These are phyloP conservation scores for Syncephalastrum sp. DNA, from an alignment of 371 early-diverging fungal genomes.

Conservation along the genomic window DNA sequence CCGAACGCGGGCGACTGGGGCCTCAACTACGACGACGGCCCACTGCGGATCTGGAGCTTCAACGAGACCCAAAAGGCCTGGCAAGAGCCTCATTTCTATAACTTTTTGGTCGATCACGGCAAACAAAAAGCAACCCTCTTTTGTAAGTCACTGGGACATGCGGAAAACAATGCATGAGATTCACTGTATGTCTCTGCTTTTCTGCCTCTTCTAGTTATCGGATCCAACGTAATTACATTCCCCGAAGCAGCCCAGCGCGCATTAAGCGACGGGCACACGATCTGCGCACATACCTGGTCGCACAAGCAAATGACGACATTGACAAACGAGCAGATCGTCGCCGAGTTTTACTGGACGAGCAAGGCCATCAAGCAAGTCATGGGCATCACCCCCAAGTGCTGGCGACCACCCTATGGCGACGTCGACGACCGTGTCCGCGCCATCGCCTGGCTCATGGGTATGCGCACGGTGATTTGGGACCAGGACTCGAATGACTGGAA, in stretches of 20 bases:
- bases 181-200: no score
- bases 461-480: constrained; percentile 42
- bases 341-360: constrained; percentile 56
- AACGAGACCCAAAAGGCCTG: constrained; percentile 15
- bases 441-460: constrained; percentile 53
- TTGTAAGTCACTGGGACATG: constrained; percentile 13
- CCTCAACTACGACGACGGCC: constrained; percentile 35
- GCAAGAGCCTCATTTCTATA: constrained; percentile 43
- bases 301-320: constrained; percentile 58
- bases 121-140: constrained; percentile 35
- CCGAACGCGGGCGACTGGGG: constrained; percentile 30
- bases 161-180: no score
- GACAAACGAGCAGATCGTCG: constrained; percentile 54
- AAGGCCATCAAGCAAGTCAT: constrained; percentile 53
- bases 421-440: constrained; percentile 56
- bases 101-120: constrained; percentile 26
- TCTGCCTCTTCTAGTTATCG: constrained; percentile 19
- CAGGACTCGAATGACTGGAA: constrained; percentile 41
- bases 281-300: constrained; percentile 57
- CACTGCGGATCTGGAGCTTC: constrained; percentile 14
- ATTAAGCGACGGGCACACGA: constrained; percentile 33
- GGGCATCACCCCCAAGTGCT: constrained; percentile 57
- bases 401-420: constrained; percentile 58
- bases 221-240: constrained; percentile 33
- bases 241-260: constrained; percentile 40